Evolutionary conservation across 257 asterid species (phyloP), one percentile per base, ranked within the genome.

Genomic region (Cruciata laevipes): DNA sequence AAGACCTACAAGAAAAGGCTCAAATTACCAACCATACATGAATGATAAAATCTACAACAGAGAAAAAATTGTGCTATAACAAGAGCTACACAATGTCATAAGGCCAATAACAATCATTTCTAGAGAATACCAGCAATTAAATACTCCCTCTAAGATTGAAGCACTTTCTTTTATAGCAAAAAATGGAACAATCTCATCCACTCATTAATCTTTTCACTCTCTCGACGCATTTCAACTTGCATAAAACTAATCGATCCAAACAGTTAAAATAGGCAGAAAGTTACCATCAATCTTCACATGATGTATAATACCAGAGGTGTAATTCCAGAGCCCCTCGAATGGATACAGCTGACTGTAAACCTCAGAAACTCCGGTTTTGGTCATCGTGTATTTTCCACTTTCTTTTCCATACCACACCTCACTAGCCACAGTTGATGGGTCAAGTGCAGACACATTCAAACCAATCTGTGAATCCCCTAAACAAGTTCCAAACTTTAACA

Each of bases 291-390:
- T 77, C 40, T 77, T 83, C 27, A 85, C 98, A 69, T 91, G 98
- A 78, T 91, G 98, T 68, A 91, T 81, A 33, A 86, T 84, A 67
- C 84, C 91, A 59, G 98, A 91, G 40, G 90, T 89, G 85, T 87
- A 89, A 80, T 91, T 91, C 94, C 76, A 75, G 17, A 91, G 90
- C 13, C 96, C 98, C 53, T 85, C 89, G 75, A 78, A 91, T 18
- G 95, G 89, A 82, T 91, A 91, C 62, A 85, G 69, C 81, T 91
- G 98, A 74, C 73, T 83, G 32, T 89, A 91, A 78, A 89, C 77
- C 40, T 79, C 23, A 9, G 98, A 87, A 61, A 63, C 74, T 67
- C 98, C 98, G 27, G 70, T 74, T 61, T 69, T 62, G n/a, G 73
- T 86, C 73, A 63, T 70, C 4, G 70, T 61, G 60, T 82, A 85